These are phyloP conservation scores for Fusarium abutilonis DNA, from an alignment of 2,329 filamentous ascomycete species.

Conservation along the genomic window DNA sequence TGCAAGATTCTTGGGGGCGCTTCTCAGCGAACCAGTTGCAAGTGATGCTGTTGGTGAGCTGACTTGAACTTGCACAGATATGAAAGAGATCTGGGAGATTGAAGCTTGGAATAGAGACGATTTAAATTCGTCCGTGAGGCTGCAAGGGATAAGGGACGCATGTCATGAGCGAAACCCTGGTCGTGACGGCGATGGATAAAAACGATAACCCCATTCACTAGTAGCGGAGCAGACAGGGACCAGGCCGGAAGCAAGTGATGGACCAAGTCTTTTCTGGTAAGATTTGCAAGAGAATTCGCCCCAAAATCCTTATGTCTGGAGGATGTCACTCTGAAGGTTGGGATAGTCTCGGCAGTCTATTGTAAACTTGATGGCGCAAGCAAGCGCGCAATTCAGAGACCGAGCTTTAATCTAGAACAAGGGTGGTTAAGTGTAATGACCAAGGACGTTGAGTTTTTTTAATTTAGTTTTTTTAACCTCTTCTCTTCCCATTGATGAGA, in stretches of 20 bases:
- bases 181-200: slow-evolving; percentile 39
- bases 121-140: slow-evolving; percentile 48
- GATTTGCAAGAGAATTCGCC: slow-evolving; percentile 47
- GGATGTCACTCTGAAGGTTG: slow-evolving; percentile 35
- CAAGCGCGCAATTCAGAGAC: slow-evolving; percentile 37
- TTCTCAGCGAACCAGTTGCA: slow-evolving; percentile 44
- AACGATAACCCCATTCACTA: slow-evolving; percentile 45
- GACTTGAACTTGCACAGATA: slow-evolving; percentile 41
- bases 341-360: slow-evolving; percentile 23
- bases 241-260: slow-evolving; percentile 43
- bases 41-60: slow-evolving; percentile 37
- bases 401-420: slow-evolving; percentile 39
- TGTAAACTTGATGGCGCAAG: slow-evolving; percentile 42
- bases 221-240: slow-evolving; percentile 45
- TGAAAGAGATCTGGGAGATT: slow-evolving; percentile 20
- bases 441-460: slow-evolving; percentile 16
- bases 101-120: slow-evolving; percentile 43
- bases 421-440: slow-evolving; percentile 37
- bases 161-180: slow-evolving; percentile 44
- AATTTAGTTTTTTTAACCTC: no score
- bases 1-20: slow-evolving; percentile 38
- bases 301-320: slow-evolving; percentile 38
- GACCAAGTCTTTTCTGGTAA: slow-evolving; percentile 43
- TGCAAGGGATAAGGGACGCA: slow-evolving; percentile 44
- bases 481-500: slow-evolving; percentile 9